Evolutionary conservation across 179 eudicot genomes (phyloP).

Genomic region (Carnegiea gigantea): DNA sequence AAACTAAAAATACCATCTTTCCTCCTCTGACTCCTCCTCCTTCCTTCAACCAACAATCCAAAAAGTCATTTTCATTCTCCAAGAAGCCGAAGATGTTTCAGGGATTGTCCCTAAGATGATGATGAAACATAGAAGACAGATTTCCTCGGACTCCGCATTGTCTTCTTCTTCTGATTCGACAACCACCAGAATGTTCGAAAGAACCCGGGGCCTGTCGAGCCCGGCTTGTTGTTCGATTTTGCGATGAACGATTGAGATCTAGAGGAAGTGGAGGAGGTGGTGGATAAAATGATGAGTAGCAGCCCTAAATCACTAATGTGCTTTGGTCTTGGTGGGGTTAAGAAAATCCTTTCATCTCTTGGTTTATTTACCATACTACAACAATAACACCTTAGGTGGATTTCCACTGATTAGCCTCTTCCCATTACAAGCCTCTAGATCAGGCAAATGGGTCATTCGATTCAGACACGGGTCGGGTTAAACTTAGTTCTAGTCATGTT

Average conservation of each 20-base stretch:
- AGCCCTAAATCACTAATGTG: slow-evolving; percentile 21
- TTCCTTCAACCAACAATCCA: slow-evolving; percentile 16
- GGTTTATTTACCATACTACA: not conserved
- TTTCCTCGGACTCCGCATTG: not conserved
- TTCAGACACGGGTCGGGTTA: too few species aligned
- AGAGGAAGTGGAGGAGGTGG: slow-evolving; percentile 15
- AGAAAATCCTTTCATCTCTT: slow-evolving; percentile 7
- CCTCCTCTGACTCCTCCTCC: slow-evolving; percentile 30
- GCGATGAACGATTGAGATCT: slow-evolving; percentile 10
- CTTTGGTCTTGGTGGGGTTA: slow-evolving; percentile 23
- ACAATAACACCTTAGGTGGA: not conserved
- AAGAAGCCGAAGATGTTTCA: slow-evolving; percentile 13
- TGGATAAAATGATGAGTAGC: not conserved
- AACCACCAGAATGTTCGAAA: not conserved
- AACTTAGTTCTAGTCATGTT: too few species aligned
- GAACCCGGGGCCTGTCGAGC: slow-evolving; percentile 9
- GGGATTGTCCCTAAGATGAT: slow-evolving; percentile 24
- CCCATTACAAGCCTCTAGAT: too few species aligned
- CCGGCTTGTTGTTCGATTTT: slow-evolving; percentile 13
- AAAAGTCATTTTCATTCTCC: not conserved
- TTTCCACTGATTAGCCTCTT: too few species aligned
- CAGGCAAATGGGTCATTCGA: too few species aligned
- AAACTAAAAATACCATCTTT: not conserved
- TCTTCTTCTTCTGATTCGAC: slow-evolving; percentile 18
- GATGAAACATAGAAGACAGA: slow-evolving; percentile 19